Evolutionary conservation across 2,329 filamentous ascomycete species (phyloP).

Genomic region (Fusarium sarcochroum): DNA sequence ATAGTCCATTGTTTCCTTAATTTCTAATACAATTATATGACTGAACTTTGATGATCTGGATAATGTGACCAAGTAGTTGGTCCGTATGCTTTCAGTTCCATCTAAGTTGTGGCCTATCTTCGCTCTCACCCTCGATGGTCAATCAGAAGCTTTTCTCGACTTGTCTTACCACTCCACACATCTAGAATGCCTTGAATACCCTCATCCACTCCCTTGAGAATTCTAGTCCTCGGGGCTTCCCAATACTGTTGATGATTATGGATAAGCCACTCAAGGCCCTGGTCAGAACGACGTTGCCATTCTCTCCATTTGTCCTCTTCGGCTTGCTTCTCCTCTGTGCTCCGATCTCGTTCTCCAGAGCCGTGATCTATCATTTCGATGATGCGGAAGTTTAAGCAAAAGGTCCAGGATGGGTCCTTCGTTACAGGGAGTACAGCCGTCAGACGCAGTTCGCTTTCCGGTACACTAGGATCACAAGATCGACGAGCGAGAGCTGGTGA

Average conservation of each 20-base stretch:
- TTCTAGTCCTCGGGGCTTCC: neutral
- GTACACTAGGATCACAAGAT: neutral
- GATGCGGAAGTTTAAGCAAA: neutral
- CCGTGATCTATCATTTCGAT: neutral
- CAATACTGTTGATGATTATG: conserved; percentile 10
- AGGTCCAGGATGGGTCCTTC: conserved; percentile 4
- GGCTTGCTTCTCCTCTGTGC: neutral
- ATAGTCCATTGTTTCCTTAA: conserved; percentile 28
- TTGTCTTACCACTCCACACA: conserved; percentile 16
- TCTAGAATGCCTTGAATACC: conserved; percentile 8
- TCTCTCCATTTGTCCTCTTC: neutral
- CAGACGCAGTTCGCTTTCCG: neutral
- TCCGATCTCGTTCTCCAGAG: neutral
- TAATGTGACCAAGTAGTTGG: neutral
- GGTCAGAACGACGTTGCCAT: conserved; percentile 9
- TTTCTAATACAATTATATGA: conserved; percentile 23
- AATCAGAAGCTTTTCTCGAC: conserved; percentile 13
- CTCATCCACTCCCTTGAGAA: conserved; percentile 8
- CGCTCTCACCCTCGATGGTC: neutral
- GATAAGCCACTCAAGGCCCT: conserved; percentile 1
- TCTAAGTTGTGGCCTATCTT: neutral
- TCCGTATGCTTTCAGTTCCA: too few species aligned
- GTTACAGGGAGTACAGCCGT: conserved; percentile 1
- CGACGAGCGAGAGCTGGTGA: neutral
- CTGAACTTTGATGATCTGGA: neutral